These are phyloP conservation scores for Lithospermum erythrorhizon DNA, from an alignment of 257 asterid genomes.

Conservation along the genomic window DNA sequence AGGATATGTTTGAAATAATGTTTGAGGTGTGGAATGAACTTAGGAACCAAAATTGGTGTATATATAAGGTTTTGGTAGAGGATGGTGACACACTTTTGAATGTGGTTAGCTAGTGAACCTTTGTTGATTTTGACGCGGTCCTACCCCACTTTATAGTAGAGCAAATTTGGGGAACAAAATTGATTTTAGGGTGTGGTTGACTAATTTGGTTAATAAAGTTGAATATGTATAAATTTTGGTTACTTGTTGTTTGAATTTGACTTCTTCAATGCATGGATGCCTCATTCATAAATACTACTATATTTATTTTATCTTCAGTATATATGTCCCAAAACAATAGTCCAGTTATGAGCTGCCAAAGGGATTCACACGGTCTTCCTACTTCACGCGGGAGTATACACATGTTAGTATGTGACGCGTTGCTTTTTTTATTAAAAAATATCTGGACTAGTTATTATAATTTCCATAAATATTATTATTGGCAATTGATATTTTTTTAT, in stretches of 20 bases:
- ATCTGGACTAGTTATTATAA: too few species aligned
- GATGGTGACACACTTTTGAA: not conserved
- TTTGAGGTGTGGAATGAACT: not conserved
- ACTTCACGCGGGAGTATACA: too few species aligned
- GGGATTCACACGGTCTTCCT: not conserved
- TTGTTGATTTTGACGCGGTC: conserved; percentile 1
- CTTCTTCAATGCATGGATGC: not conserved
- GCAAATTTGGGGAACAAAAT: not conserved
- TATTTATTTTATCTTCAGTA: too few species aligned
- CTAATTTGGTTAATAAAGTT: not conserved
- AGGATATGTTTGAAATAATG: not conserved
- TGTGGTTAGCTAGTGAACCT: not conserved
- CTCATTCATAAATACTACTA: not conserved
- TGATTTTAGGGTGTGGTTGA: not conserved
- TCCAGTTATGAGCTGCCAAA: not conserved
- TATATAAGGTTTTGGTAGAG: conserved; percentile 1
- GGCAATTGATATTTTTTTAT: too few species aligned
- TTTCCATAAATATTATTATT: not conserved
- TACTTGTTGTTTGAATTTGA: not conserved
- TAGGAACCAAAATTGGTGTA: not conserved
- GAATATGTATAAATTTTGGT: not conserved
- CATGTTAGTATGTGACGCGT: not conserved
- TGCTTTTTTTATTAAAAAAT: not conserved
- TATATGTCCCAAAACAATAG: not conserved
- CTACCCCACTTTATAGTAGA: not conserved